phyloP scores from a whole-genome alignment of 345 rosid species.

The Populus davidiana region DNA sequence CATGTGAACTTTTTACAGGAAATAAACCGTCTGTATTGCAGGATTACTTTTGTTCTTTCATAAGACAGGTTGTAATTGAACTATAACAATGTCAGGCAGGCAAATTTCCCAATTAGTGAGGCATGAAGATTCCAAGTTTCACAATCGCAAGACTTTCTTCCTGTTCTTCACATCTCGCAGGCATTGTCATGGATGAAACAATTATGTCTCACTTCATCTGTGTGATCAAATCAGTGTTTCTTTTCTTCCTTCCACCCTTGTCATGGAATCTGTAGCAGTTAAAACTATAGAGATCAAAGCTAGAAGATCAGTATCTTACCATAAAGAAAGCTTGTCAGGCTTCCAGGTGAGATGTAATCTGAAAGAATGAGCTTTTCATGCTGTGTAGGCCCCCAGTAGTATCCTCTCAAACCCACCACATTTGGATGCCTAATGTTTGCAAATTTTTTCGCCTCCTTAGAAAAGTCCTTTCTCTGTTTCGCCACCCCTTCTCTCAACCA shows the following conservation, averaged over 20 bases:
- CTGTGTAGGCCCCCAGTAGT: slow-evolving; percentile 99
- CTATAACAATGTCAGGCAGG: not conserved
- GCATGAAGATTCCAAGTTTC: not conserved
- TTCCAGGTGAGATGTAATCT: slow-evolving; percentile 88
- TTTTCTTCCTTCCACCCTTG: too few species aligned
- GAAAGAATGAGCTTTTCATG: slow-evolving; percentile 98
- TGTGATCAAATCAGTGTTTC: too few species aligned
- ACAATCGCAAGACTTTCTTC: not conserved
- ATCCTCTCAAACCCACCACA: slow-evolving; percentile 90
- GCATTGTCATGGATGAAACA: not conserved
- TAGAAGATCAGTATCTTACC: slow-evolving; percentile 45
- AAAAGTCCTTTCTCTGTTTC: slow-evolving; percentile 87
- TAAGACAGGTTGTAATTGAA: not conserved
- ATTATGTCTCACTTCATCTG: not conserved
- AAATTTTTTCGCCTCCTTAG: slow-evolving; percentile 96
- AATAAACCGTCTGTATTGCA: not conserved
- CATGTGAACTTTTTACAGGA: not conserved
- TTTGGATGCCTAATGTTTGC: slow-evolving; percentile 95
- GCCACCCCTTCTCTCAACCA: slow-evolving; percentile 99
- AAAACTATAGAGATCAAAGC: not conserved
- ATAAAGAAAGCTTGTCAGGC: slow-evolving; percentile 93
- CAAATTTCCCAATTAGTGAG: not conserved
- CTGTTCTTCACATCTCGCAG: not conserved
- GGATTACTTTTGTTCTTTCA: not conserved
- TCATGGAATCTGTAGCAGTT: not conserved